Evolutionary conservation across 306 rosid species (phyloP).

Genomic region (Datisca glomerata): DNA sequence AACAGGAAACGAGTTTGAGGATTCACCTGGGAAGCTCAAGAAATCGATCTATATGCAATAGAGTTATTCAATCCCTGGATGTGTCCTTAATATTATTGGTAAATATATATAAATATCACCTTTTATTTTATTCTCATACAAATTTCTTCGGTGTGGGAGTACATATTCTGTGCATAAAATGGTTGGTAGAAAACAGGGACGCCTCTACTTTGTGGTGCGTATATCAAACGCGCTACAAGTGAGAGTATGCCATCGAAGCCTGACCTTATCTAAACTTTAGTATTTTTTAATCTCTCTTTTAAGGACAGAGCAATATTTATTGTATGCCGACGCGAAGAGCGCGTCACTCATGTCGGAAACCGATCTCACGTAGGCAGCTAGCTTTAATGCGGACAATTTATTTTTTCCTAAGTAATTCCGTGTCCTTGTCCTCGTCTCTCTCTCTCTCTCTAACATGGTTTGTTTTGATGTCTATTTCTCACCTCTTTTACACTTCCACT

Average conservation of each 20-base stretch:
- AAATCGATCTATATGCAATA: too few relatives aligned
- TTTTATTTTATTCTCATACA: too few relatives aligned
- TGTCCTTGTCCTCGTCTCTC: slow-evolving; percentile 15
- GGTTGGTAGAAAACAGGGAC: slow-evolving; percentile 12
- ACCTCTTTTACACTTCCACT: background rate
- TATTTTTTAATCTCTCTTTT: background rate
- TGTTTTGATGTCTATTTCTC: background rate
- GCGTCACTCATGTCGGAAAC: slow-evolving; percentile 48
- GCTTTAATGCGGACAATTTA: slow-evolving; percentile 49
- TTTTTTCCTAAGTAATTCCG: slow-evolving; percentile 34
- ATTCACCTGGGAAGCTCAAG: too few relatives aligned
- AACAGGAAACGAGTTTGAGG: too few relatives aligned
- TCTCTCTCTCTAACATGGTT: too few relatives aligned
- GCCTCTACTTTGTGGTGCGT: slow-evolving; percentile 3
- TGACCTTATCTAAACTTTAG: background rate
- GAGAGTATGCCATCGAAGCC: background rate
- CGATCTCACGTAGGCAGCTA: slow-evolving; percentile 44
- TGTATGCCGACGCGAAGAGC: slow-evolving; percentile 31
- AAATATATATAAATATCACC: too few relatives aligned
- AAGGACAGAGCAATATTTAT: slow-evolving; percentile 15
- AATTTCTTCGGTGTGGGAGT: too few relatives aligned
- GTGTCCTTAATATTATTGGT: too few relatives aligned
- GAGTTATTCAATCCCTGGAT: too few relatives aligned
- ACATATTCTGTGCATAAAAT: too few relatives aligned
- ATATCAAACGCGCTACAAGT: background rate